phyloP scores from a whole-genome alignment of 495 filamentous ascomycete species.

The Penicillium steckii region DNA sequence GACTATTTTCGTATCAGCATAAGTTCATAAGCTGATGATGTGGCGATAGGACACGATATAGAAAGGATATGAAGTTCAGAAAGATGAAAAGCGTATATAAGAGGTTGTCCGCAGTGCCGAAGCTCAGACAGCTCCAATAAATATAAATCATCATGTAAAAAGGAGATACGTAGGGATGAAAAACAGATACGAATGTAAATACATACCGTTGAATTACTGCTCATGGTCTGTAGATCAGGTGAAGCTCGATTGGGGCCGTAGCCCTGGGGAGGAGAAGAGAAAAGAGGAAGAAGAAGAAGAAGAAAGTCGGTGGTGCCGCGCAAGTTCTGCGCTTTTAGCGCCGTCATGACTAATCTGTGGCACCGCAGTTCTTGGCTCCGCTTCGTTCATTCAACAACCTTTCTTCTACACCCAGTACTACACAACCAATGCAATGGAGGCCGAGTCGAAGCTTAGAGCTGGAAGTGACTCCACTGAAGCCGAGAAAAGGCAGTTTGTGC shows the following conservation, averaged over 20 bases:
- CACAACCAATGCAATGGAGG: background rate
- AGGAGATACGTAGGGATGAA: constrained; percentile 9
- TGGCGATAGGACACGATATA: background rate
- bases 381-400: background rate
- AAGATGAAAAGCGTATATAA: constrained; percentile 50
- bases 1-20: constrained; percentile 30
- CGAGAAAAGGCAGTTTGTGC: constrained; percentile 10
- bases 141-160: constrained; percentile 56
- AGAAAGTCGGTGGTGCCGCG: background rate
- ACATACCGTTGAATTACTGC: constrained; percentile 39
- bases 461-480: background rate
- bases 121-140: constrained; percentile 99
- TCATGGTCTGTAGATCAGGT: constrained; percentile 29
- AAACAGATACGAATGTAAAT: background rate
- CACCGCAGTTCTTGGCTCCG: background rate
- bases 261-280: constrained; percentile 26
- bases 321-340: constrained; percentile 21
- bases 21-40: constrained; percentile 7
- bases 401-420: background rate
- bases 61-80: constrained; percentile 22
- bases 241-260: constrained; percentile 33
- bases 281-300: constrained; percentile 17
- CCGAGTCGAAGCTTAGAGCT: background rate
- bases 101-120: constrained; percentile 50
- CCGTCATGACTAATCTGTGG: constrained; percentile 28